Conservation (phyloP, 371 early-diverging fungal genomes). For the Actinomortierella ambigua region DNA sequence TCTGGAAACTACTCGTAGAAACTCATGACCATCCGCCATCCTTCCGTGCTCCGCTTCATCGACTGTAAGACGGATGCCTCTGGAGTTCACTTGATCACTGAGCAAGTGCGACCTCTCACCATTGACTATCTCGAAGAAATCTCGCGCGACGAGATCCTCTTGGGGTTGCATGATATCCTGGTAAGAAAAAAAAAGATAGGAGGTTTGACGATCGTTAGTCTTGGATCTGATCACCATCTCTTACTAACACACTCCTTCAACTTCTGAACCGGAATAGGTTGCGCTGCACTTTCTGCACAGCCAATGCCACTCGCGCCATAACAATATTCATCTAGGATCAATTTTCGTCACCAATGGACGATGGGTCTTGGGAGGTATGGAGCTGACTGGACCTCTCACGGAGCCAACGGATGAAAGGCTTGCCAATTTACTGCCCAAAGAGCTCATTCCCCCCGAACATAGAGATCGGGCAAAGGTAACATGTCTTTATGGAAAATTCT, state of each 20-base stretch:
- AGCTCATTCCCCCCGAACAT: constrained; percentile 37
- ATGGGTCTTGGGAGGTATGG: constrained; percentile 45
- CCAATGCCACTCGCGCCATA: constrained; percentile 40
- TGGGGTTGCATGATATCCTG: constrained; percentile 43
- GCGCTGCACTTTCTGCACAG: constrained; percentile 44
- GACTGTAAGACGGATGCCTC: constrained; percentile 38
- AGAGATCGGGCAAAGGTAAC: not conserved
- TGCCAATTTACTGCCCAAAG: constrained; percentile 25
- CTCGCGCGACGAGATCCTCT: constrained; percentile 37
- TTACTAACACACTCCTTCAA: not conserved
- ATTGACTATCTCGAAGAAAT: constrained; percentile 33
- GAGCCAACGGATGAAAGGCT: constrained; percentile 23
- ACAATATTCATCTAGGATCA: constrained; percentile 40
- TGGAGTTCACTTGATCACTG: constrained; percentile 38
- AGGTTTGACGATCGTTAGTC: not conserved
- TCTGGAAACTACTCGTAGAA: no score
- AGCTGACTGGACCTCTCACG: constrained; percentile 35
- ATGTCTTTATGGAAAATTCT: no score
- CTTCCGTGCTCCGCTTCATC: constrained; percentile 43
- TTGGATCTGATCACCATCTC: not conserved
- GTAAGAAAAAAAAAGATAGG: constrained; percentile 6
- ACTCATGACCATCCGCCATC: constrained; percentile 43
- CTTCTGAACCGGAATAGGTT: constrained; percentile 12
- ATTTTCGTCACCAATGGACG: constrained; percentile 45
- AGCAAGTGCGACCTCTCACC: constrained; percentile 35